Evolutionary conservation across 352 stramenopile genomes (phyloP).

Genomic region (Globisporangium rhizosaccharum): DNA sequence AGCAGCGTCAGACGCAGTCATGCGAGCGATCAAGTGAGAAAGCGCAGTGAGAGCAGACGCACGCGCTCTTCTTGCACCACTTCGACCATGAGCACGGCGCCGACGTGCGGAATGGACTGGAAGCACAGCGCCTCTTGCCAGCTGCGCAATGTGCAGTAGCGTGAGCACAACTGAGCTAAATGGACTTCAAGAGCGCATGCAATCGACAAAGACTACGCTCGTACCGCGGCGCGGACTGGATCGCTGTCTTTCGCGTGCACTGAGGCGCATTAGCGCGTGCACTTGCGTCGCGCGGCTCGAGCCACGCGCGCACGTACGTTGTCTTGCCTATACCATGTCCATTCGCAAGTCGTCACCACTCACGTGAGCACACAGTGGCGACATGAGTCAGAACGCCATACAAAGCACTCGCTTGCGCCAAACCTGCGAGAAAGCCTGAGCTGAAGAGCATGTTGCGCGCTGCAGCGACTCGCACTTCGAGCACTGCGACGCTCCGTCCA

Average conservation of each 20-base stretch:
- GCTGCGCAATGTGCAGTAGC: neutral
- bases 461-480: conserved; percentile 38
- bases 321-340: conserved; percentile 17
- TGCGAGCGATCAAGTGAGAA: too few relatives aligned
- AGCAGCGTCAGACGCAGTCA: neutral
- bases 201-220: neutral
- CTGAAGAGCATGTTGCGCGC: conserved; percentile 44
- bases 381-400: neutral
- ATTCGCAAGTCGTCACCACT: neutral
- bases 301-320: conserved; percentile 45
- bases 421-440: conserved; percentile 36
- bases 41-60: neutral
- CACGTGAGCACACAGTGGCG: neutral
- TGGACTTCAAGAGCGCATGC: neutral
- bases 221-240: conserved; percentile 21
- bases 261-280: conserved; percentile 20
- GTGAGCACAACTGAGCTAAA: neutral
- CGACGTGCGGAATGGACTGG: conserved; percentile 32
- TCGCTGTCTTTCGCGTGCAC: conserved; percentile 27
- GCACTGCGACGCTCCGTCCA: conserved; percentile 32
- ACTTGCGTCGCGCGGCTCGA: conserved; percentile 23
- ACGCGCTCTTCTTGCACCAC: conserved; percentile 58
- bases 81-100: conserved; percentile 37
- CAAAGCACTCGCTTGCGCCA: neutral
- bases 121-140: conserved; percentile 50